Percentiles rank a stretch among this genome's conserved stretches.
Evolutionary conservation across 345 rosid genomes (phyloP).

Genomic region (Lumnitzera littorea): DNA sequence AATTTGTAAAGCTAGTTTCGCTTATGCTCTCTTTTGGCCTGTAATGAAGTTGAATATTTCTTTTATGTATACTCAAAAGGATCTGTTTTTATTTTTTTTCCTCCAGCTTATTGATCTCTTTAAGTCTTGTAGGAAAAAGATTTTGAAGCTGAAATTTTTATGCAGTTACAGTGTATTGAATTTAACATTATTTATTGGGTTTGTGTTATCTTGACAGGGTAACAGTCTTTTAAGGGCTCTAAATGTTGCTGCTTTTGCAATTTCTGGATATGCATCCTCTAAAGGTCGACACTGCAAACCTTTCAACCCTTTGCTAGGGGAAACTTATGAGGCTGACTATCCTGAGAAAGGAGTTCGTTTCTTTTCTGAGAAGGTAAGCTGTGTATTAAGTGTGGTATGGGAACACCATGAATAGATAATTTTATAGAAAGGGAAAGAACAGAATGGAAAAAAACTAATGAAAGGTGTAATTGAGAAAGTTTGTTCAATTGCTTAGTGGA

Average conservation of each 20-base stretch:
- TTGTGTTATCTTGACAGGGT: slow-evolving; percentile 39
- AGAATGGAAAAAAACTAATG: background rate
- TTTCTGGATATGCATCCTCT: slow-evolving; percentile 93
- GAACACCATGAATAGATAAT: too few species aligned
- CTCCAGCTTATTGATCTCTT: too few species aligned
- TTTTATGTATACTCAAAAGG: too few species aligned
- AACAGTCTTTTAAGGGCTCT: slow-evolving; percentile 67
- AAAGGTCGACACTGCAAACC: slow-evolving; percentile 97
- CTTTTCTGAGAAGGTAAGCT: slow-evolving; percentile 92
- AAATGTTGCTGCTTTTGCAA: slow-evolving; percentile 93
- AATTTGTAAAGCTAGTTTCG: too few species aligned
- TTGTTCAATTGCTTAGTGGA: background rate
- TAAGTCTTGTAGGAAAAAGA: too few species aligned
- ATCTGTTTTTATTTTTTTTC: too few species aligned
- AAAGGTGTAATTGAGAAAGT: background rate
- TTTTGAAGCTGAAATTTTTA: too few species aligned
- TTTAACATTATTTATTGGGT: background rate
- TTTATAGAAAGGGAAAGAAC: too few species aligned
- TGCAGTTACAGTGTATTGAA: too few species aligned
- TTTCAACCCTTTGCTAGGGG: slow-evolving; percentile 95
- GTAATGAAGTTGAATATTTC: too few species aligned
- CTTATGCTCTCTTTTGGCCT: too few species aligned
- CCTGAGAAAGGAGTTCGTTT: slow-evolving; percentile 86
- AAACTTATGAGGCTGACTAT: slow-evolving; percentile 93
- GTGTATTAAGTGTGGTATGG: background rate